phyloP scores from a whole-genome alignment of 2,329 filamentous ascomycete genomes.

The Fusarium nygamai region DNA sequence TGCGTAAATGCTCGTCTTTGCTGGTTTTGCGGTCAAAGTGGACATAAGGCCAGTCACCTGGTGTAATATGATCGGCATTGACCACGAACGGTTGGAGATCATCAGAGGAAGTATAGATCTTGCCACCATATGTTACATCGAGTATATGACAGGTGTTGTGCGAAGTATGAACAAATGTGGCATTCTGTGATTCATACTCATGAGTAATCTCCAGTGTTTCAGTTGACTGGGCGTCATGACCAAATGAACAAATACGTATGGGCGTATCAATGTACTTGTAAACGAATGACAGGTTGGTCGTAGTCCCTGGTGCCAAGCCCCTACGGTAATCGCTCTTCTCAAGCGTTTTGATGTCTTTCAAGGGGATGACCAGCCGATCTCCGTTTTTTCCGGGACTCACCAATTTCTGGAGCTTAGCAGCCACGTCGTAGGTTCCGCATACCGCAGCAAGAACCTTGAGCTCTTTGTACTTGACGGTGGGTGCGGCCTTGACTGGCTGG shows the following conservation, averaged over 20 bases:
- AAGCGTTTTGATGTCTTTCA: neutral
- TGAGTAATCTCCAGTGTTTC: neutral
- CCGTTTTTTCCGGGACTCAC: neutral
- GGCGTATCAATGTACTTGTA: neutral
- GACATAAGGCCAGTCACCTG: neutral
- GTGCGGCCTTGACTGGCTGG: accelerated
- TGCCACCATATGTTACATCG: neutral
- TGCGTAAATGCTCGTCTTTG: neutral
- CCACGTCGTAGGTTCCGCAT: neutral
- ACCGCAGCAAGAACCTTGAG: neutral
- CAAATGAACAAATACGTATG: neutral
- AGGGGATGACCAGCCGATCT: neutral
- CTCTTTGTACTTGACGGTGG: accelerated
- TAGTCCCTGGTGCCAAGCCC: accelerated
- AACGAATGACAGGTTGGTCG: neutral
- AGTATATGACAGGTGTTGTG: neutral
- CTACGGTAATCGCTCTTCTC: accelerated
- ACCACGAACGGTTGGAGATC: neutral
- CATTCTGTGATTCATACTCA: neutral
- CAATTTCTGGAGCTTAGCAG: neutral
- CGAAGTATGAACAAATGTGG: accelerated
- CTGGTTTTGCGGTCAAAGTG: neutral
- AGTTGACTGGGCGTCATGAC: neutral
- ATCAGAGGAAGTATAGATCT: neutral
- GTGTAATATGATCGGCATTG: too few species aligned